These are phyloP conservation scores for Solanum pinnatisectum DNA, from an alignment of 257 asterid genomes.

Conservation along the genomic window DNA sequence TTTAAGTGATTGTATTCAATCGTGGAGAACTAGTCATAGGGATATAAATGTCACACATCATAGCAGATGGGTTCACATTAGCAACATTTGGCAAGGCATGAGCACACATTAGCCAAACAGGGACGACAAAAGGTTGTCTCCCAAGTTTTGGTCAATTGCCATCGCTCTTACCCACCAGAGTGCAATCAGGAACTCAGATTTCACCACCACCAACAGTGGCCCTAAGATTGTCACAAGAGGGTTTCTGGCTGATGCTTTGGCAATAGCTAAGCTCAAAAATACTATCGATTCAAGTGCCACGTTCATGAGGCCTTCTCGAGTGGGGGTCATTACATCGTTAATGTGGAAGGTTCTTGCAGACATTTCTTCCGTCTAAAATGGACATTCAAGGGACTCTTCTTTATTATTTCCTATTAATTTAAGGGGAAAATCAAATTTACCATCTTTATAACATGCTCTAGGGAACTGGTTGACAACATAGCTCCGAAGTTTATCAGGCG, in stretches of 20 bases:
- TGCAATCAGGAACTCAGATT: not conserved
- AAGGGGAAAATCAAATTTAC: not conserved
- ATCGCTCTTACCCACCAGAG: not conserved
- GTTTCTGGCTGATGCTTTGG: not conserved
- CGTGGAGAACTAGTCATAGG: not conserved
- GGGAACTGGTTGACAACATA: not conserved
- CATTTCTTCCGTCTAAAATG: not conserved
- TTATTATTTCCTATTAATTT: not conserved
- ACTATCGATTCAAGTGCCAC: not conserved
- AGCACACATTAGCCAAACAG: not conserved
- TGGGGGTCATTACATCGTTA: not conserved
- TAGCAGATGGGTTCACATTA: not conserved
- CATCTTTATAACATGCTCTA: not conserved
- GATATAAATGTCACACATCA: not conserved
- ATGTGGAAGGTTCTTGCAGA: not conserved
- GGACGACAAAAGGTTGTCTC: not conserved
- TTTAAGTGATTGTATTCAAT: not conserved
- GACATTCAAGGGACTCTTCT: not conserved
- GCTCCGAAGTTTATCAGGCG: not conserved
- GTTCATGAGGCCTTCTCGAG: not conserved
- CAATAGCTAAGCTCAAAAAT: not conserved
- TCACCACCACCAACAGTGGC: not conserved
- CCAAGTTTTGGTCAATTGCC: not conserved
- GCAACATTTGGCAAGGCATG: not conserved
- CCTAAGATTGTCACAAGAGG: not conserved